Base-by-base conservation (phyloP, 2,329 filamentous ascomycete genomes). In the Diaporthe vexans region DNA sequence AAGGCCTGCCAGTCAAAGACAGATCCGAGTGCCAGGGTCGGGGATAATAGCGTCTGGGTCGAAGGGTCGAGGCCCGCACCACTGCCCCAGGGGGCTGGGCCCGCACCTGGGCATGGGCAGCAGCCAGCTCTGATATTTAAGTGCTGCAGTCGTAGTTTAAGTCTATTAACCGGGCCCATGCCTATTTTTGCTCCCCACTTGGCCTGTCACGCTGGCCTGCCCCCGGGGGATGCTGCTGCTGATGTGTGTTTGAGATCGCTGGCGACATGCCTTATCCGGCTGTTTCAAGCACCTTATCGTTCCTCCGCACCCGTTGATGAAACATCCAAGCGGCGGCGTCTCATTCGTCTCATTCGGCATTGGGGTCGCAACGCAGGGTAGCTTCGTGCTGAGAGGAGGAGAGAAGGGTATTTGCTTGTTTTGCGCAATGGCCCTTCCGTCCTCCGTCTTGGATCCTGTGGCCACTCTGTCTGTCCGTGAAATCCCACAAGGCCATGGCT, bases 221-320 rank as follows among this genome's bases (percentile, higher is more conserved):
- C 15, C 21, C 21, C 21, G 21, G 11, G 33, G 29, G 15, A 17
- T 43, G 40, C 17, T 43, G 40, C 15, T 26, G 63, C 48, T 68
- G 33, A 19, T 68, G 63, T 54, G 48, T 10, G 63, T 68, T 68
- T 68, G 63, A 68, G 63, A 54, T 17, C 15, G 63, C 48, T 54
- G 33, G 33, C 46, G 37, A 19, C n/a, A 29, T 40, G 33, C 48
- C 63, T 54, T 68, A 54, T 68, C 63, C 63, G 63, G 63, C 63
- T 68, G 63, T 68, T 68, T 68, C 63, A 68, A 37, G 46, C 63
- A 54, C 33, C 48, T 68, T 68, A 54, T 68, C 63, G 63, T 24
- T 68, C 63, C 63, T 68, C 63, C 63, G 63, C 63, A 68, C 13
- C 46, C 46, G 63, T 54, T 26, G 48, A 68, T 68, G 63, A 68